Evolutionary conservation across 768 basidiomycete species (phyloP), one percentile per base, ranked within the genome.

Genomic region (Xerocomus spinulosus): DNA sequence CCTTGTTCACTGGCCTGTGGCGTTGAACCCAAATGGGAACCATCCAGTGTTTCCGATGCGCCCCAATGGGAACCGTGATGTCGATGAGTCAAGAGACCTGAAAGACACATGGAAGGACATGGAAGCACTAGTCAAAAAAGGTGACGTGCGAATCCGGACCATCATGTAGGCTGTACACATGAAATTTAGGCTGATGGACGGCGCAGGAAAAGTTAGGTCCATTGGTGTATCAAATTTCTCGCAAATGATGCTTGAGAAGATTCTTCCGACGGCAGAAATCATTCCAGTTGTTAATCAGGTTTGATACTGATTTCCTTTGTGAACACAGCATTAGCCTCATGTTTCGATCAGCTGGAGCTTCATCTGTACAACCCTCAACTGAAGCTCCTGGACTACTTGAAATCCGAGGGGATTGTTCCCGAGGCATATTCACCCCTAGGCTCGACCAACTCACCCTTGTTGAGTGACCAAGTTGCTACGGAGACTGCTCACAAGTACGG

Each of bases 341-440:
- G 2, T 20, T 36, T 35, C 14, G 32, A 42, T 50, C 8, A 89
- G 82, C 73, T 92, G 40, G 86, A 87, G 58, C 67, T 85, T 15
- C 87, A 88, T 60, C 67, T 84, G 20, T 87, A 82, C 67, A 83
- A 86, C 64, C 85, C 85, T 1, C 82, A 90, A 59, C 85, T 81
- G 67, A 74, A 80, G 42, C 76, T 90, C 41, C 46, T 82, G 34
- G 68, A 70, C 10, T 91, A 78, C 68, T 71, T 87, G 53, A 74
- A 75, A 60, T 71, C 74, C 15, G 81, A 89, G 61, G 73, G 71
- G 17, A 91, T 92, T 57, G 68, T 82, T 42, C 74, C 85, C 0
- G 76, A 89, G 63, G 89, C 90, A 1, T 92, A 87, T 64, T 91
- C 86, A 8, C 89, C 91, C 9, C 79, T 92, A 13, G 88, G 83